Conservation (phyloP, 805 yeast species). For the Kurtzmaniella cleridarum region DNA sequence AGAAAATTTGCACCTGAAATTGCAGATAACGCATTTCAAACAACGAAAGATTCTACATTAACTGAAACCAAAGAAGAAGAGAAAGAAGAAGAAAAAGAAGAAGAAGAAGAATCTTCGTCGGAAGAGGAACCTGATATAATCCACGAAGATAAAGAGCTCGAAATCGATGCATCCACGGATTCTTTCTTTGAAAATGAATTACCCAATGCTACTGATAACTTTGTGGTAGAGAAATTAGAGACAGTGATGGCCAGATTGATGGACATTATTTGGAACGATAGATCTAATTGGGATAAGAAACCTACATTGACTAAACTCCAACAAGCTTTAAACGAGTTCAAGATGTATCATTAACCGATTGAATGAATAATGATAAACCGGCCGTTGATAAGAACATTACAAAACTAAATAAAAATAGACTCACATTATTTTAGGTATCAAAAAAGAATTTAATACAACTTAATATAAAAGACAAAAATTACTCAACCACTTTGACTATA, state of each 20-base stretch:
- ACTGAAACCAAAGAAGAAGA: not conserved
- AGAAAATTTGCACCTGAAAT: constrained; percentile 6
- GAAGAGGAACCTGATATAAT: constrained; percentile 28
- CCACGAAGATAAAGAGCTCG: constrained; percentile 54
- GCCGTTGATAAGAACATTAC: too few relatives aligned
- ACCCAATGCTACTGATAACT: constrained; percentile 26
- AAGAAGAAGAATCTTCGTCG: constrained; percentile 20
- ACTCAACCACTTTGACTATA: too few relatives aligned
- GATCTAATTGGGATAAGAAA: constrained; percentile 44
- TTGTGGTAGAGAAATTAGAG: constrained; percentile 33
- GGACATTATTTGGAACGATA: constrained; percentile 67
- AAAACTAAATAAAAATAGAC: too few relatives aligned
- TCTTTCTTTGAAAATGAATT: constrained; percentile 21
- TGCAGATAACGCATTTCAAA: constrained; percentile 6
- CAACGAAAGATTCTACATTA: not conserved
- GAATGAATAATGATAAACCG: too few relatives aligned
- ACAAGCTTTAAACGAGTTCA: constrained; percentile 13
- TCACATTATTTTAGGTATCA: too few relatives aligned
- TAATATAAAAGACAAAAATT: too few relatives aligned
- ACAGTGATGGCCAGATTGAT: constrained; percentile 56
- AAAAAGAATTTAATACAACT: too few relatives aligned
- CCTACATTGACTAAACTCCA: constrained; percentile 28
- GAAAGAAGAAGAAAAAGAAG: constrained; percentile 1
- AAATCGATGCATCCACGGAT: constrained; percentile 14
- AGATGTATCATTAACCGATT: not conserved